phyloP scores from a whole-genome alignment of 768 basidiomycete species.

The Amanita fuliginea region DNA sequence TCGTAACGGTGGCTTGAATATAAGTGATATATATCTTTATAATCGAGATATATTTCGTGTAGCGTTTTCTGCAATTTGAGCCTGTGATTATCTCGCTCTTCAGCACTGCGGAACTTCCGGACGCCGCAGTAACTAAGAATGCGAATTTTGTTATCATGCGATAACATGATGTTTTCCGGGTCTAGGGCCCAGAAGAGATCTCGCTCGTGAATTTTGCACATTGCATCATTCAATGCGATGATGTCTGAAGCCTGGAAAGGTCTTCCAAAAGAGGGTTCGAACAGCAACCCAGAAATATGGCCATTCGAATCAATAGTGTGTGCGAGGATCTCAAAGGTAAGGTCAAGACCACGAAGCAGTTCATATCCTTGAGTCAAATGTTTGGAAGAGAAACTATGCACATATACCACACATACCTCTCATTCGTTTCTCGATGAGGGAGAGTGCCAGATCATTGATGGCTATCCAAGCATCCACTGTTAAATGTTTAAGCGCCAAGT shows the following conservation, averaged over 20 bases:
- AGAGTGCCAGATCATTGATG: not conserved
- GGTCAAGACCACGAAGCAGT: slow-evolving; percentile 19
- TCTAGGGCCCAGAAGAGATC: slow-evolving; percentile 16
- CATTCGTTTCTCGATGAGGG: slow-evolving; percentile 17
- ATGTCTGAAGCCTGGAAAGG: slow-evolving; percentile 18
- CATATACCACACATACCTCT: not conserved
- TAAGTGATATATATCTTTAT: not conserved
- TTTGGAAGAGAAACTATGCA: not conserved
- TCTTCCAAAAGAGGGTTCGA: slow-evolving; percentile 25
- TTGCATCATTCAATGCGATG: slow-evolving; percentile 19
- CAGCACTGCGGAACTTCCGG: not conserved
- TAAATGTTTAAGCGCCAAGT: not conserved
- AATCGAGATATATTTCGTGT: not conserved
- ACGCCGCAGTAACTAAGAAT: slow-evolving; percentile 15
- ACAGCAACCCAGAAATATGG: slow-evolving; percentile 21
- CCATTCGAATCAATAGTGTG: slow-evolving; percentile 21
- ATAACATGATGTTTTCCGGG: slow-evolving; percentile 16
- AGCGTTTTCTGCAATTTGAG: not conserved
- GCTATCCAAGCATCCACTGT: slow-evolving; percentile 21
- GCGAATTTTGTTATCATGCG: slow-evolving; percentile 24
- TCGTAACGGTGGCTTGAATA: slow-evolving; percentile 1
- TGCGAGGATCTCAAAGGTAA: slow-evolving; percentile 24
- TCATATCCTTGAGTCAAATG: slow-evolving; percentile 12
- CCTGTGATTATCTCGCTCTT: not conserved
- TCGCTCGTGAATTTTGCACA: slow-evolving; percentile 18